Evolutionary conservation across 1,284 basidiomycete genomes (phyloP).

Genomic region (Agaricales sp.): DNA sequence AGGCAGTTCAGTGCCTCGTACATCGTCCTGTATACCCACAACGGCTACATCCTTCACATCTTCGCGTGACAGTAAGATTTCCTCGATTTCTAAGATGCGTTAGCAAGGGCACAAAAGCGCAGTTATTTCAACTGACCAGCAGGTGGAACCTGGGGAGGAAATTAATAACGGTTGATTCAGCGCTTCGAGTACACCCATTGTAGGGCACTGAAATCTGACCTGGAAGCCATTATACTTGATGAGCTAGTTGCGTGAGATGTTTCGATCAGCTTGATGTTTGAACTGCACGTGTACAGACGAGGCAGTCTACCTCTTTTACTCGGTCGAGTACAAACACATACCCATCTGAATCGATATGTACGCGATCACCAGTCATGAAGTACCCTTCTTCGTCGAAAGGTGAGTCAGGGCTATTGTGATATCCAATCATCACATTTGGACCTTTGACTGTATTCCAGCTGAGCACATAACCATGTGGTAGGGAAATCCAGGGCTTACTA

Average conservation of each 20-base stretch:
- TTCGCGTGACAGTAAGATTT: conserved; percentile 34
- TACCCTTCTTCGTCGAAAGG: conserved; percentile 29
- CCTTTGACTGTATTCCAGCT: not conserved
- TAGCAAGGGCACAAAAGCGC: not conserved
- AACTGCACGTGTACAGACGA: too few species aligned
- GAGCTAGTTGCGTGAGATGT: too few species aligned
- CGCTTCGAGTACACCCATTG: too few species aligned
- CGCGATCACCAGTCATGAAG: conserved; percentile 36
- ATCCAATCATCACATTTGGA: conserved; percentile 35
- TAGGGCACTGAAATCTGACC: too few species aligned
- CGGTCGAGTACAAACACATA: conserved; percentile 15
- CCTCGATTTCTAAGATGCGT: conserved; percentile 29
- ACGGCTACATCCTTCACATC: conserved; percentile 36
- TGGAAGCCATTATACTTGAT: conserved; percentile 23
- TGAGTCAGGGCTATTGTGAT: conserved; percentile 29
- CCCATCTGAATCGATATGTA: conserved; percentile 23
- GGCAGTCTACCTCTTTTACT: conserved; percentile 25
- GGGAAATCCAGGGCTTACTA: too few species aligned
- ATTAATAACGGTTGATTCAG: too few species aligned
- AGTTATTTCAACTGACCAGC: not conserved
- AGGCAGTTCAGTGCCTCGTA: conserved; percentile 38
- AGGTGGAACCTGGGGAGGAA: not conserved
- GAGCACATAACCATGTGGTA: not conserved
- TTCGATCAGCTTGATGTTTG: too few species aligned
- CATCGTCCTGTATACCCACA: conserved; percentile 30